These are phyloP conservation scores for Cutaneotrichosporon dermatis DNA, from an alignment of 1,284 basidiomycete genomes.

Conservation along the genomic window DNA sequence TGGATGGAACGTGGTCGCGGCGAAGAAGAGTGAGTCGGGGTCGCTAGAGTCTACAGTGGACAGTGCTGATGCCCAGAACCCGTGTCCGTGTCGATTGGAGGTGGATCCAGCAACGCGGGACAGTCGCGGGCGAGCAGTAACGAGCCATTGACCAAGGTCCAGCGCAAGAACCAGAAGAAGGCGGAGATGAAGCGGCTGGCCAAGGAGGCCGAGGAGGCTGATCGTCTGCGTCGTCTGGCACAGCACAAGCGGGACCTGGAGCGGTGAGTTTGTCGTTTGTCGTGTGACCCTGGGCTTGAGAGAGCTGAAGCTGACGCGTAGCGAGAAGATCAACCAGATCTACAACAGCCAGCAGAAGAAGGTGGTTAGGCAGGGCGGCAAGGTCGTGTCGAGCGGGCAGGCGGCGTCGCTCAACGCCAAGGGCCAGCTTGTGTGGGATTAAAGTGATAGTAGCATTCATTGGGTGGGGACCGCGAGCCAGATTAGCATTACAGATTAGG, in stretches of 20 bases:
- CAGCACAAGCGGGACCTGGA: conserved; percentile 40
- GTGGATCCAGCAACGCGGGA: not conserved
- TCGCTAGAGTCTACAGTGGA: too few relatives aligned
- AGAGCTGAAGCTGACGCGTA: conserved; percentile 11
- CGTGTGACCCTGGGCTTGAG: too few relatives aligned
- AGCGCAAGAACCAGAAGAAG: conserved; percentile 45
- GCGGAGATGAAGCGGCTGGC: conserved; percentile 41
- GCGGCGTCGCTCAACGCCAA: conserved; percentile 30
- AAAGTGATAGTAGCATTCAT: not conserved
- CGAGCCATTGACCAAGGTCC: conserved; percentile 28
- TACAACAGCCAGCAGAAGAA: conserved; percentile 29
- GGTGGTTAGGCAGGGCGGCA: conserved; percentile 21
- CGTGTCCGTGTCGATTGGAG: conserved; percentile 27
- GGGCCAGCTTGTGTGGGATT: conserved; percentile 46
- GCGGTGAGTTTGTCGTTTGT: conserved; percentile 24
- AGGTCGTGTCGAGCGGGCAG: conserved; percentile 15
- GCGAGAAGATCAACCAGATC: conserved; percentile 41
- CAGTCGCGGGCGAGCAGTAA: too few relatives aligned
- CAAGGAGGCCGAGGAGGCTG: conserved; percentile 39
- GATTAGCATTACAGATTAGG: too few relatives aligned
- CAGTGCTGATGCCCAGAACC: conserved; percentile 26
- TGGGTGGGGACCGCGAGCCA: not conserved
- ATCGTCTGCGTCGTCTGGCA: conserved; percentile 34
- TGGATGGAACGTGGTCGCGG: conserved; percentile 41
- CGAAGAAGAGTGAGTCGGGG: conserved; percentile 37